Evolutionary conservation across 2,329 filamentous ascomycete species (phyloP), one percentile per base, ranked within the genome.

Genomic region (Fusarium kyushuense): DNA sequence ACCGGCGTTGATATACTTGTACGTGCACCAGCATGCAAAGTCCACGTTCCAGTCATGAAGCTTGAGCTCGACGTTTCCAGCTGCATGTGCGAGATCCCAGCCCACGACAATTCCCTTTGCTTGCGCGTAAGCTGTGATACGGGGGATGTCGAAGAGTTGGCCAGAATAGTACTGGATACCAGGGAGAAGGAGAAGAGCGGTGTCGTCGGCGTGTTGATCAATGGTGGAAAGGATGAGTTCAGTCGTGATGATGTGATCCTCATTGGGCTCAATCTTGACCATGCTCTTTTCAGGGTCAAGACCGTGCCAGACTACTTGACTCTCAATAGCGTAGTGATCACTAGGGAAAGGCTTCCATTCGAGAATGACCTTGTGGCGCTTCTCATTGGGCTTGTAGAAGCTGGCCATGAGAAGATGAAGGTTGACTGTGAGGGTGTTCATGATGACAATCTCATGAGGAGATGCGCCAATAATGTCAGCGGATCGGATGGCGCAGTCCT

Each of bases 101-200:
- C 93, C 93, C 6, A 96, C 89, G 2, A 89, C 78, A 42, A 97
- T 88, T 51, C 89, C 91, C 67, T 87, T 87, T 1, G 83, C 83
- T 68, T 90, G 90, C 0, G 94, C 94, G 79, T 94, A 86, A 2
- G 85, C 84, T 1, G 94, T 97, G 77, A 97, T 97, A 42, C 81
- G 84, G 42, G 87, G 80, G 6, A 97, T 94, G 77, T 97, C 93
- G 71, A 97, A 92, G 58, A 92, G 87, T 77, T 97, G 94, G 55
- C 94, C 94, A 1, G 91, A 96, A 80, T 96, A 97, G 82, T 94
- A 97, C 76, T 97, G 94, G 41, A 97, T 91, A 12, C 92, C 94
- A 0, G 94, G 93, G 0, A 97, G 87, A 6, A 97, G 86, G 1
- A 97, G 80, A 11, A 97, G 79, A 2, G 93, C 92, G 0, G 92